Conservation (phyloP, 2,329 filamentous ascomycete species). For the Sclerotinia subarctica region DNA sequence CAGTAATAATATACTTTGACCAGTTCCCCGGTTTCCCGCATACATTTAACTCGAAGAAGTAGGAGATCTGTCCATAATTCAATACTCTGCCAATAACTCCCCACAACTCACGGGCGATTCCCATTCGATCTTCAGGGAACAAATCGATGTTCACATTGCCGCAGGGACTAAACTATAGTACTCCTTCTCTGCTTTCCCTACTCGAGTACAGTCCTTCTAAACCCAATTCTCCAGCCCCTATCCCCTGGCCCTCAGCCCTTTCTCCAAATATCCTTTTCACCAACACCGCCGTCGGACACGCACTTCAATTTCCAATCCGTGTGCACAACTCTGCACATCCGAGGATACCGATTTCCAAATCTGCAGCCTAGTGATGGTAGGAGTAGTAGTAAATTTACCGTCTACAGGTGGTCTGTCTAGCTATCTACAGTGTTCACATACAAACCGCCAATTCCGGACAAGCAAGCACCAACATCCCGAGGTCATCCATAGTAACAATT, state of each 20-base stretch:
- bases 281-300: neutral
- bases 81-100: neutral
- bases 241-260: neutral
- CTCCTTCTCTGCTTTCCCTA: too few species aligned
- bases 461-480: neutral
- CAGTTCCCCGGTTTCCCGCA: neutral
- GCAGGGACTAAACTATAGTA: neutral
- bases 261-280: neutral
- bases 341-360: neutral
- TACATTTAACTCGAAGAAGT: neutral
- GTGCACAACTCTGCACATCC: neutral
- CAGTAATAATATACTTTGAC: neutral
- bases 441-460: neutral
- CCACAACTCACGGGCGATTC: conserved; percentile 5
- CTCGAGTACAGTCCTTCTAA: neutral
- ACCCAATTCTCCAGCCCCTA: too few species aligned
- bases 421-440: too few species aligned
- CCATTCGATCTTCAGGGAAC: neutral
- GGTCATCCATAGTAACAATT: neutral
- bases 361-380: neutral
- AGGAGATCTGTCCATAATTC: conserved; percentile 9
- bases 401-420: neutral
- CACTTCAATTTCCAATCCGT: neutral
- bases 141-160: neutral
- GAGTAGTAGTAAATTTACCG: too few species aligned